These are phyloP conservation scores for Wallacemonas sp. DNA, from an alignment of 208 protist genomes.

Conservation along the genomic window DNA sequence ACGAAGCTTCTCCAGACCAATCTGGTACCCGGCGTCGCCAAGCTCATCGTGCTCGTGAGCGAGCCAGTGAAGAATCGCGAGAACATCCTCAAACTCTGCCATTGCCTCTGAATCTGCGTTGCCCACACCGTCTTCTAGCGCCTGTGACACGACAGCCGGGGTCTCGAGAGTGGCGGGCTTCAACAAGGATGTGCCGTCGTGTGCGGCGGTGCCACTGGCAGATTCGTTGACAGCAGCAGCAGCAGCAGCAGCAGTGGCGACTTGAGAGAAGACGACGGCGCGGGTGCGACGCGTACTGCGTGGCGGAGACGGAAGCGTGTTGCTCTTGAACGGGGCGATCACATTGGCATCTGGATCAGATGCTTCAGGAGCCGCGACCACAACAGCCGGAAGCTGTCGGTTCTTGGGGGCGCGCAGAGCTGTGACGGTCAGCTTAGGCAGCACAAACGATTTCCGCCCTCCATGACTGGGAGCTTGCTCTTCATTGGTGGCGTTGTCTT, in stretches of 20 bases:
- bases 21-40: not conserved
- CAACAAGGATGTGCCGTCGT: not conserved
- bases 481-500: no score
- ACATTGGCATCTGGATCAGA: not conserved
- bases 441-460: conserved; percentile 1
- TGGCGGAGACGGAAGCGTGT: not conserved
- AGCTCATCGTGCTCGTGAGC: conserved; percentile 5
- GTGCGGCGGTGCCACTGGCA: no score
- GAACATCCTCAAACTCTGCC: conserved; percentile 35
- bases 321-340: not conserved
- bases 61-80: conserved; percentile 47
- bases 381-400: not conserved
- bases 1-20: not conserved
- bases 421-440: conserved; percentile 10
- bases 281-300: not conserved
- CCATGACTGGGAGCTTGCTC: no score
- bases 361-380: not conserved
- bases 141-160: not conserved
- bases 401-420: conserved; percentile 3
- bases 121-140: not conserved
- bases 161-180: not conserved
- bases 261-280: conserved; percentile 5
- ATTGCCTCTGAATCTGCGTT: not conserved
- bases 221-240: no score
- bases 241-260: not conserved